phyloP scores from a whole-genome alignment of 2,329 filamentous ascomycete genomes.

The Onygenales sp. region DNA sequence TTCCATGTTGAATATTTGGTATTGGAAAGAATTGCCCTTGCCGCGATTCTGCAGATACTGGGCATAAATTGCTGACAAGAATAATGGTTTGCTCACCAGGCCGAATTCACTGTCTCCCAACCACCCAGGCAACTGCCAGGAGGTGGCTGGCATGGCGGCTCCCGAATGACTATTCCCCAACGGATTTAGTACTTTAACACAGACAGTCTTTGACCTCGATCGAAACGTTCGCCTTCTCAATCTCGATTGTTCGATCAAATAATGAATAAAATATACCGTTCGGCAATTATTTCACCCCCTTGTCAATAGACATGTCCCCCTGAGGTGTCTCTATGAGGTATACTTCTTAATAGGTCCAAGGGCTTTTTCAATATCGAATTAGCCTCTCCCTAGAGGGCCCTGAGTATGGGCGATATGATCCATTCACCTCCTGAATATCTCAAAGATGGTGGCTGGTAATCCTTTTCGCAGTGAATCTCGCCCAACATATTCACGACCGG shows the following conservation, averaged over 20 bases:
- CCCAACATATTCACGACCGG: background rate
- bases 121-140: too few relatives aligned
- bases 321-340: background rate
- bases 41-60: too few relatives aligned
- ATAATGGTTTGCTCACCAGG: too few relatives aligned
- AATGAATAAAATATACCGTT: background rate
- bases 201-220: too few relatives aligned
- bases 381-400: background rate
- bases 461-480: background rate
- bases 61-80: too few relatives aligned
- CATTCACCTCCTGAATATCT: background rate
- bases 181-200: too few relatives aligned
- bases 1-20: too few relatives aligned
- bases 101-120: too few relatives aligned
- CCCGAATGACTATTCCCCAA: too few relatives aligned
- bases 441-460: background rate
- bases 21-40: too few relatives aligned
- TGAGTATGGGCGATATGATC: background rate
- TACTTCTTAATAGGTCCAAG: background rate
- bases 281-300: background rate
- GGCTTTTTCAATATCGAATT: background rate
- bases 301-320: background rate
- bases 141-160: too few relatives aligned
- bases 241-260: background rate
- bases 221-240: too few relatives aligned